Base-by-base conservation (phyloP, 164 flowering plant genomes). In the Litsea cubeba region DNA sequence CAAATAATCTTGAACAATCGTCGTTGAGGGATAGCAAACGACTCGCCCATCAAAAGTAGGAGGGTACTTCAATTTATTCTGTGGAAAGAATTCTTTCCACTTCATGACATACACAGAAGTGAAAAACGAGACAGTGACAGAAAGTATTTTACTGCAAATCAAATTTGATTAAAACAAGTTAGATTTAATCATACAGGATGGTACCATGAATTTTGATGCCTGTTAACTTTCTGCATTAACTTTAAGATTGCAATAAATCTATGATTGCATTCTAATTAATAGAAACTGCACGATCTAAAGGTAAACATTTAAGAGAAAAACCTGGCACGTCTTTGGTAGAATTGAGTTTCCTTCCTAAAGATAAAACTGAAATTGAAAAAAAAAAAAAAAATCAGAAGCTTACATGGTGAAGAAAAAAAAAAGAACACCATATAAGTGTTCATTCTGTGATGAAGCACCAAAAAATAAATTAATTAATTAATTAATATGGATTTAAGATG, bases 41-140 rank as follows among this genome's bases (percentile, higher is more conserved):
- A 90, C 91, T 58, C 93, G 88, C 14, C 88, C 98, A 86, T 91
- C 96, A 84, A 94, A 94, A 70, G 82, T 84, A 68, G 98, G 98
- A 11, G 86, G 76, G 65, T 75, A 84, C 83, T 80, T 84, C 80
- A 91, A 79, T 71, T 88, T 85, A 75, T 87, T 86, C 23, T 76
- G 71, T 2, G 86, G 91, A 76, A 88, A 89, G 79, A 85, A 87
- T 7, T 83, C 86, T 75, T 83, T 85, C 97, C 94, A 93, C 80
- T 86, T 87, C 79, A 81, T 81, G 17, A 81, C 87, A 70, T 91
- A 89, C 32, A 65, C 23, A 28, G 96, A 85, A 58, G 97, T 71
- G 83, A 91, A 95, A 72, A 83, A 87, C 51, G 98, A 93, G 24
- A 86, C 91, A 71, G 83, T 73, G 28, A 72, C 72, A 22, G 97